Conservation (phyloP, 23 red algal genomes). For the Gracilaria gracilis region DNA sequence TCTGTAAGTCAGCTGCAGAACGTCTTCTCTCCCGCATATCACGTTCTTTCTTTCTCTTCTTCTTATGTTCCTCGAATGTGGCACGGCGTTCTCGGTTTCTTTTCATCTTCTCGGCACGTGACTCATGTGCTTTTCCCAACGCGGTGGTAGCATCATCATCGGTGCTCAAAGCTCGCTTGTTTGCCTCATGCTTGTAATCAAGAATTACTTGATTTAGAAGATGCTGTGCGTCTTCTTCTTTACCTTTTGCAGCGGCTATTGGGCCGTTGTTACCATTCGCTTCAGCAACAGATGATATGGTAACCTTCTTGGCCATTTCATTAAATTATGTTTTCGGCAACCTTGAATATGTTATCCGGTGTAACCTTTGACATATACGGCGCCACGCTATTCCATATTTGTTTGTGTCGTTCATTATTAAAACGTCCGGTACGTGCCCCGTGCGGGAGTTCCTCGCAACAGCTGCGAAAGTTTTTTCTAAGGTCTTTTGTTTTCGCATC, state of each 20-base stretch:
- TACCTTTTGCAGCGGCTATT: background rate
- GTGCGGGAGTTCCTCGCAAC: background rate
- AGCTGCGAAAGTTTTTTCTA: slow-evolving; percentile 26
- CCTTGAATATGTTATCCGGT: background rate
- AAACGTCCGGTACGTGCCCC: slow-evolving; percentile 8
- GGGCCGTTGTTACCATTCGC: background rate
- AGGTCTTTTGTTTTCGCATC: background rate
- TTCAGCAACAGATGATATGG: background rate
- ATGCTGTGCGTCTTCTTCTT: slow-evolving; percentile 28
- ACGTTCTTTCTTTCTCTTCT: background rate
- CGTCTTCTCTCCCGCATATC: background rate
- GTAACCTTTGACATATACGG: slow-evolving; percentile 32
- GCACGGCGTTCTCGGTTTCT: background rate
- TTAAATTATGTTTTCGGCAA: slow-evolving; percentile 15
- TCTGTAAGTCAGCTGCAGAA: background rate
- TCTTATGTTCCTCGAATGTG: background rate
- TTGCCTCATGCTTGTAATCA: slow-evolving; percentile 19
- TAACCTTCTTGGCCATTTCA: background rate
- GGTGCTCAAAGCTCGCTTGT: background rate
- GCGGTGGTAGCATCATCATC: slow-evolving; percentile 11
- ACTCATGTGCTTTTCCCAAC: background rate
- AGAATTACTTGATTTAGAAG: slow-evolving; percentile 19
- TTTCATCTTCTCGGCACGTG: background rate
- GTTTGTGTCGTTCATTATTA: background rate
- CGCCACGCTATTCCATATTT: slow-evolving; percentile 10